Base-by-base conservation (phyloP, 1,284 basidiomycete species). In the Ganoderma lingzhi region DNA sequence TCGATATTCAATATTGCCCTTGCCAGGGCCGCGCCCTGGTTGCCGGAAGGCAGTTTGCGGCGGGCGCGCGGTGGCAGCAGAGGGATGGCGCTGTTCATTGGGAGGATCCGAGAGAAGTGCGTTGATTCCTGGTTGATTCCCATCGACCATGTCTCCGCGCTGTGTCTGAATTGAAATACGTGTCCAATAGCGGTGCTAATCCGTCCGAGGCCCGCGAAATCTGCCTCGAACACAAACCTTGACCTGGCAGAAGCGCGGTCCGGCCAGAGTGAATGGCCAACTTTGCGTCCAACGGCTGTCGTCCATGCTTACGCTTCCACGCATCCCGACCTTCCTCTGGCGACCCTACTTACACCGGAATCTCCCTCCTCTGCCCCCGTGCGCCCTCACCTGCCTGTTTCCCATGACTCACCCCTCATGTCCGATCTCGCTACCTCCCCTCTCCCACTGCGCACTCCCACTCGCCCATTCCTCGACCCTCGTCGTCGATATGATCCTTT, bases 291-390 rank as follows among this genome's bases (percentile, higher is more conserved):
- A 69, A 69, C 67, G 44, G 67, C 68, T 64, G 69, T 70, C 67
- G 59, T 45, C 66, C 67, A 59, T 65, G 69, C 71, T 72, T 72
- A 67, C 67, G 67, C 71, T 72, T 72, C 71, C 67, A 66, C 65
- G 63, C 65, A 68, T 72, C 71, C 62, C 61, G 56, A 59, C 64
- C 66, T 66, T 67, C 59, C 59, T 44, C 64, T 8, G 45, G 45
- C 45, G 19, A n/a, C 56, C 66, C 71, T 72, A n/a, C n/a, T n/a
- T n/a, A 60, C 68, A 63, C 71, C 71, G 67, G 64, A 70, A 67
- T 67, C 71, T 67, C 53, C 64, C 28, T 62, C 41, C 69, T 70
- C 69, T 70, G 32, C 59, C 56, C 58, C 59, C 53, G 64, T 64
- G 56, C 68, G 63, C 68, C 63, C 65, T 42, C 39, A 59, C 15